Evolutionary conservation across 2,329 filamentous ascomycete species (phyloP).

Genomic region (Tolypocladium amazonense): DNA sequence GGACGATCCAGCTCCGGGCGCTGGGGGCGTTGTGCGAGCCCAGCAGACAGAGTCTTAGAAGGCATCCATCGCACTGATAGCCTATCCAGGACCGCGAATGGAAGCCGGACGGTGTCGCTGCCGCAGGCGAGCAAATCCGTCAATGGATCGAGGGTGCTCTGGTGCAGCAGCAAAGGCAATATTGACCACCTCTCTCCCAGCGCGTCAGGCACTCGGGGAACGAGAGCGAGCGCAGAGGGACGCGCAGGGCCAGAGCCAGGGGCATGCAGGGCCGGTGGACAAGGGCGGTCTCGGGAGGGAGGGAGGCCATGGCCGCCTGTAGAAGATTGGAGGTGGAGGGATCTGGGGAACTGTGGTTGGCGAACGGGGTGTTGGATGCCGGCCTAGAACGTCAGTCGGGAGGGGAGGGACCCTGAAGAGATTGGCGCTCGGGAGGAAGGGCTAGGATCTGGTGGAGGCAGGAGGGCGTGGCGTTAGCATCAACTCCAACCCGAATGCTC

Average conservation of each 20-base stretch:
- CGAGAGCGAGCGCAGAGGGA: background rate
- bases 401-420: background rate
- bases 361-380: background rate
- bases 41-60: background rate
- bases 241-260: background rate
- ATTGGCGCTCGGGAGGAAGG: background rate
- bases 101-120: background rate
- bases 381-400: background rate
- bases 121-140: background rate
- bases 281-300: background rate
- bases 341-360: background rate
- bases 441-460: background rate
- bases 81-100: background rate
- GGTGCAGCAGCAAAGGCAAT: background rate
- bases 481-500: background rate
- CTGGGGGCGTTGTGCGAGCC: background rate
- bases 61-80: background rate
- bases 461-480: background rate
- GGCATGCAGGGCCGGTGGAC: background rate
- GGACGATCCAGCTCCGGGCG: background rate
- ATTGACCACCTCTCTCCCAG: background rate
- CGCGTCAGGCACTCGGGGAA: background rate
- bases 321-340: background rate
- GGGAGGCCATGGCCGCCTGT: background rate
- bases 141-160: background rate